phyloP scores from a whole-genome alignment of 2,329 filamentous ascomycete species.

The Verticillium nonalfalfae region DNA sequence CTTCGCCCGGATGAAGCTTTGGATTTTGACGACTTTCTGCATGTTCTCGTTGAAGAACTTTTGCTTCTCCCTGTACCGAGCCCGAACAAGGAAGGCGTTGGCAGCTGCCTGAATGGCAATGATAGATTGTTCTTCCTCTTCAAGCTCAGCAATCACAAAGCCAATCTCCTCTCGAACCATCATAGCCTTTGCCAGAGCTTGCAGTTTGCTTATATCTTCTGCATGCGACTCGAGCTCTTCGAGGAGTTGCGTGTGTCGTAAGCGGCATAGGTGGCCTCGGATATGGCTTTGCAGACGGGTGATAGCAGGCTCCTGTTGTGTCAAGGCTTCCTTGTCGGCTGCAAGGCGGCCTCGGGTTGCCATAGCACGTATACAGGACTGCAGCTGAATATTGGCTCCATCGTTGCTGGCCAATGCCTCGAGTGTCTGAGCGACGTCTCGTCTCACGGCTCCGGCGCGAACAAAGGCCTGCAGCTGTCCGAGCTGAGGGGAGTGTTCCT shows the following conservation, averaged over 20 bases:
- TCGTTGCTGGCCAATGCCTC: slow-evolving; percentile 40
- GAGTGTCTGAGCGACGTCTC: slow-evolving; percentile 40
- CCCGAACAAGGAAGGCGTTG: slow-evolving; percentile 67
- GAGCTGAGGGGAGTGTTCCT: slow-evolving; percentile 34
- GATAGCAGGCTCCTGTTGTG: slow-evolving; percentile 50
- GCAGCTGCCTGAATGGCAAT: slow-evolving; percentile 68
- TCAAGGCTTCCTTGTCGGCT: slow-evolving; percentile 46
- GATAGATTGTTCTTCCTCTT: slow-evolving; percentile 75
- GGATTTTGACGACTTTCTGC: slow-evolving; percentile 97
- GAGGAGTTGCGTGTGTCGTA: slow-evolving; percentile 55
- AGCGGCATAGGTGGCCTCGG: slow-evolving; percentile 59
- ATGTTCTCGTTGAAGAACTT: slow-evolving; percentile 92
- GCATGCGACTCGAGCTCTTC: slow-evolving; percentile 65
- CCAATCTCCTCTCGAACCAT: slow-evolving; percentile 70
- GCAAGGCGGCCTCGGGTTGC: slow-evolving; percentile 45
- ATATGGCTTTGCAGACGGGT: slow-evolving; percentile 59
- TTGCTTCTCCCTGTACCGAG: slow-evolving; percentile 75
- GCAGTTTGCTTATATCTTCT: slow-evolving; percentile 61
- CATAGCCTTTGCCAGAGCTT: slow-evolving; percentile 73
- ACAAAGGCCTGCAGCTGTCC: slow-evolving; percentile 43
- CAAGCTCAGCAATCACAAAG: slow-evolving; percentile 67
- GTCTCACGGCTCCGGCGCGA: slow-evolving; percentile 48
- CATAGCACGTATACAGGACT: slow-evolving; percentile 57
- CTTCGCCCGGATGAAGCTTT: slow-evolving; percentile 91
- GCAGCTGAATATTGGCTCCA: slow-evolving; percentile 41